Evolutionary conservation across 768 basidiomycete species (phyloP).

Genomic region (Pleurotus citrinopileatus): DNA sequence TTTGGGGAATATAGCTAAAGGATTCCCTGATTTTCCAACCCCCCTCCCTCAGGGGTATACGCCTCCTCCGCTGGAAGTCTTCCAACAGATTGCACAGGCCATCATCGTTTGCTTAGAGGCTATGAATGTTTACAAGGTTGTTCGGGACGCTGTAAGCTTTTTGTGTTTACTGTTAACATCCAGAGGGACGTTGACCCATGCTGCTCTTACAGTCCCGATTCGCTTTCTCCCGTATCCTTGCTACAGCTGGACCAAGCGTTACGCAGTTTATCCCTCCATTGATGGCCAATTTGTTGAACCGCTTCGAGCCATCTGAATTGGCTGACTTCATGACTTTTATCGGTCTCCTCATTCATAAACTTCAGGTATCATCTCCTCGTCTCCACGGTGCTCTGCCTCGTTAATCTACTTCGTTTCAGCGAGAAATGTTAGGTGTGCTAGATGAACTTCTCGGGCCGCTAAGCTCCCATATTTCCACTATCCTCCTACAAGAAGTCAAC

Average conservation of each 20-base stretch:
- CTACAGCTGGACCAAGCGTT: constrained; percentile 82
- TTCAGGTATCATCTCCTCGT: constrained; percentile 56
- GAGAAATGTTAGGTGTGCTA: constrained; percentile 82
- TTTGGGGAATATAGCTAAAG: constrained; percentile 91
- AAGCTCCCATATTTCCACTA: constrained; percentile 72
- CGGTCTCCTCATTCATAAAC: constrained; percentile 83
- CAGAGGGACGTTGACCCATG: neutral
- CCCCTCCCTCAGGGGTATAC: constrained; percentile 64
- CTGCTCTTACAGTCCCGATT: constrained; percentile 66
- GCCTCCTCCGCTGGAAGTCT: constrained; percentile 72
- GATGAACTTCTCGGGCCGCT: constrained; percentile 90
- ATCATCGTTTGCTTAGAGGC: constrained; percentile 85
- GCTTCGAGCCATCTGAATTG: constrained; percentile 90
- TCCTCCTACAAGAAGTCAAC: constrained; percentile 76
- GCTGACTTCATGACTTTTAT: constrained; percentile 97
- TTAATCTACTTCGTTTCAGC: constrained; percentile 38
- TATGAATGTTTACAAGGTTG: constrained; percentile 82
- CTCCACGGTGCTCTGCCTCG: neutral
- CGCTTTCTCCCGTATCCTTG: constrained; percentile 90
- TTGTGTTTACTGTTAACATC: neutral
- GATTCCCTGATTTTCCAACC: constrained; percentile 89
- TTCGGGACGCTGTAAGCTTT: constrained; percentile 84
- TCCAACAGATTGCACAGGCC: constrained; percentile 81
- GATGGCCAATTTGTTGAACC: constrained; percentile 86
- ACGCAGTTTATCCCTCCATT: constrained; percentile 86